phyloP scores from a whole-genome alignment of 148 eudicot genomes.

The Rhododendron ovatum region DNA sequence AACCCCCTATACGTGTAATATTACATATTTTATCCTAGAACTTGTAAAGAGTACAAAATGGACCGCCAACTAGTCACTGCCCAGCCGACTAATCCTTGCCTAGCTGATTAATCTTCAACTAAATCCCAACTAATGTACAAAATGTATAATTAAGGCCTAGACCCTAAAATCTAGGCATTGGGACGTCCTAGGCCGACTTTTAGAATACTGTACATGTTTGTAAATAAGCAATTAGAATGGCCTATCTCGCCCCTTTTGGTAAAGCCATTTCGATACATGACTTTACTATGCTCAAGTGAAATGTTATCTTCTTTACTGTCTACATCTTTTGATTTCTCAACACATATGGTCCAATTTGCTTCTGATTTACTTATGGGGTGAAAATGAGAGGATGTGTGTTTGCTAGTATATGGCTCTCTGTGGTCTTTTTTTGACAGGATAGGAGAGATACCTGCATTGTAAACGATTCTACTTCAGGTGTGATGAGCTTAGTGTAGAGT shows the following conservation, averaged over 20 bases:
- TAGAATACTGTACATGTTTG: not conserved
- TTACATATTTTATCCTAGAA: not conserved
- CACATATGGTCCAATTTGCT: not conserved
- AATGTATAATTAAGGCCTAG: not conserved
- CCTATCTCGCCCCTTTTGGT: not conserved
- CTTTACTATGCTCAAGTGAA: not conserved
- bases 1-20: not conserved
- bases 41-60: not conserved
- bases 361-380: not conserved
- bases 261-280: not conserved
- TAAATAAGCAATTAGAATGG: not conserved
- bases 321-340: not conserved
- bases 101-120: not conserved
- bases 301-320: not conserved
- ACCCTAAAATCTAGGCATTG: not conserved
- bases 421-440: not conserved
- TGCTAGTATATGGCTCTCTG: not conserved
- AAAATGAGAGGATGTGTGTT: not conserved
- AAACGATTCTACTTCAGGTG: not conserved
- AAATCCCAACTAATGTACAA: not conserved
- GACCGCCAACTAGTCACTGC: not conserved
- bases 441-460: not conserved
- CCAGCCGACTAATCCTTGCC: not conserved
- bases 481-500: not conserved
- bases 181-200: not conserved